Base-by-base conservation (phyloP, 345 rosid genomes). In the Moricandia moricandioides region DNA sequence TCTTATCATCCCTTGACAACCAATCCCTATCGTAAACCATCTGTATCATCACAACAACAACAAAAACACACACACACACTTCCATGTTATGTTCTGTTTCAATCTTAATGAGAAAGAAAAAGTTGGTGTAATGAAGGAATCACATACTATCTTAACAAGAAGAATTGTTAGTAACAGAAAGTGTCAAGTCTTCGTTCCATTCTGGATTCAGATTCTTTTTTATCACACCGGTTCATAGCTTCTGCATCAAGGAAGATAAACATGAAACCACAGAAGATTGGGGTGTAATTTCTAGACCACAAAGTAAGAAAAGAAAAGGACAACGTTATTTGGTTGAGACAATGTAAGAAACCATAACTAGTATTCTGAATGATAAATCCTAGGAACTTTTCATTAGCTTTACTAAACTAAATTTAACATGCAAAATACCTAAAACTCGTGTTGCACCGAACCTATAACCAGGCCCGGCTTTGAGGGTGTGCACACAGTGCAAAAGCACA, bases 201-300 rank as follows among this genome's bases (percentile, higher is more conserved):
- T 21, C 24, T 21, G 24, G 97, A 79, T 93, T 91, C 14, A 84
- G 51, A 63, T 81, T 78, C 60, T 83, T 78, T 78, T 85, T 88
- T 40, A 89, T 80, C 29, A 89, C 94, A 10, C 88, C 87, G 51
- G 95, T 93, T 80, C 84, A 83, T 75, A 93, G 40, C 75, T 91
- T 21, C 97, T 88, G 91, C 71, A 78, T 31, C 35, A 62, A 63
- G 65, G 11, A 14, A 1, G 8, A 40, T 14, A 33, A 56, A 18
- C 5, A 64, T 34, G 24, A 47, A 0, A 64, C 8, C 9, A 39
- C 10, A 37, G 3, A 35, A 35, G 33, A 31, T 47, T 59, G 30
- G 18, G 26, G 26, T 27, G 35, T 33, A 33, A 21, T 21, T 21
- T 21, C 1, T 21, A 21, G 24, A 21, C 24, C 1, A 21, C 1